Evolutionary conservation across 139 green algal genomes (phyloP).

Genomic region (Haematococcus sp.): DNA sequence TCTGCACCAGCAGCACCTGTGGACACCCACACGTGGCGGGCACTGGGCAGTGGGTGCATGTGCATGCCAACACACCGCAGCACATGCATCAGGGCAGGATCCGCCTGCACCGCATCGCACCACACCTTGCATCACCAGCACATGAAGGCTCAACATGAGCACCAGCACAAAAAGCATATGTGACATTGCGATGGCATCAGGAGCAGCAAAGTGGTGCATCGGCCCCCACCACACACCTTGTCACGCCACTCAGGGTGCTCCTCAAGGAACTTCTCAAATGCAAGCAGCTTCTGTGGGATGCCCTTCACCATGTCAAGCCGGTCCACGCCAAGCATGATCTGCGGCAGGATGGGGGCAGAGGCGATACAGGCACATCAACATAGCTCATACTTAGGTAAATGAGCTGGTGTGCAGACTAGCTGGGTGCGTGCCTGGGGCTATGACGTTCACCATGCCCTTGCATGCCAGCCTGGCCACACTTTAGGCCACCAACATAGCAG

Average conservation of each 20-base stretch:
- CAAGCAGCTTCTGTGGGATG: conserved; percentile 99
- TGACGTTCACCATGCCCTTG: background rate
- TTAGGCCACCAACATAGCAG: too few species aligned
- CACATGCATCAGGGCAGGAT: background rate
- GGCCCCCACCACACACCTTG: too few species aligned
- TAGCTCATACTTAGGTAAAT: conserved; percentile 1
- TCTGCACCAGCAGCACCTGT: conserved; percentile 95
- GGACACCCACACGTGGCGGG: too few species aligned
- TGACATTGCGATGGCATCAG: background rate
- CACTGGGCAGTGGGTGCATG: background rate
- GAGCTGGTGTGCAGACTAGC: background rate
- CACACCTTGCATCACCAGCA: too few species aligned
- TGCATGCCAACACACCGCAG: background rate
- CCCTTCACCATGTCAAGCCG: conserved; percentile 99
- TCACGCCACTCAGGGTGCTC: conserved; percentile 95
- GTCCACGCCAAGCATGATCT: conserved; percentile 99
- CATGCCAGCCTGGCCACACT: too few species aligned
- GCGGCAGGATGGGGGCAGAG: background rate
- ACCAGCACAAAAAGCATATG: too few species aligned
- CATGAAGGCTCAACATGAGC: too few species aligned
- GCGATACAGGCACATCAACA: too few species aligned
- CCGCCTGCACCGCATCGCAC: too few species aligned
- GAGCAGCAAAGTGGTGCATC: background rate
- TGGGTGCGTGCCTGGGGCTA: background rate
- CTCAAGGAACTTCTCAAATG: conserved; percentile 96